Base-by-base conservation (phyloP, 2,329 filamentous ascomycete genomes). In the Calonectria hawksworthii region DNA sequence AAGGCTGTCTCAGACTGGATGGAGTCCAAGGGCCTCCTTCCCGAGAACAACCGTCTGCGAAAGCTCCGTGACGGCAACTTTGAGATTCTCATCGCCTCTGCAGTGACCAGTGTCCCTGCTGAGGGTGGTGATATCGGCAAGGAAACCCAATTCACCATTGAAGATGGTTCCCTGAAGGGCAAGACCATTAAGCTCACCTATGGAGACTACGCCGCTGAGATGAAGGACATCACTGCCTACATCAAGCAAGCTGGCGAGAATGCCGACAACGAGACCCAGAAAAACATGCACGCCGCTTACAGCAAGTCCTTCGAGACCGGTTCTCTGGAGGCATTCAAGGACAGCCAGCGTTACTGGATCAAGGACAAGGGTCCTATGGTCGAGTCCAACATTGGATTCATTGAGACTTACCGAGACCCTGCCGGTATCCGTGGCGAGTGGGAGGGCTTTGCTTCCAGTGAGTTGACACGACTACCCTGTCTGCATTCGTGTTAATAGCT, bases 341-440 rank as follows among this genome's bases (percentile, higher is more conserved):
- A 96, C 82, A 93, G 93, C 77, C 95, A 97, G 84, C 90, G 94
- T 77, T 91, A 90, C 80, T 97, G 95, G 95, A 95, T 97, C 77
- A 92, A 93, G 81, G 94, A 98, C 83, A 95, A 96, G 84, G 93
- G 93, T 26, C 95, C 95, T 5, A 92, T 91, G 85, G 92, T 98
- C 41, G 95, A 97, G 85, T 93, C 90, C 56, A 95, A 96, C 83
- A 90, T 96, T 78, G 95, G 95, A 1, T 97, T 97, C 82, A 94
- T 97, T 67, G 95, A 97, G 86, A 96, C 94, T 0, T 97, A 97
- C 83, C 89, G 95, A 79, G 95, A 98, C 82, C 95, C 95, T 36
- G 93, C 94, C 74, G 95, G 95, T 74, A 91, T 96, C 38, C 90
- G 95, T 76, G 94, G 93, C 74, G 95, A 97, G 83, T 98, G 94